Base-by-base conservation (phyloP, 2,329 filamentous ascomycete genomes). In the Aureobasidium subglaciale region DNA sequence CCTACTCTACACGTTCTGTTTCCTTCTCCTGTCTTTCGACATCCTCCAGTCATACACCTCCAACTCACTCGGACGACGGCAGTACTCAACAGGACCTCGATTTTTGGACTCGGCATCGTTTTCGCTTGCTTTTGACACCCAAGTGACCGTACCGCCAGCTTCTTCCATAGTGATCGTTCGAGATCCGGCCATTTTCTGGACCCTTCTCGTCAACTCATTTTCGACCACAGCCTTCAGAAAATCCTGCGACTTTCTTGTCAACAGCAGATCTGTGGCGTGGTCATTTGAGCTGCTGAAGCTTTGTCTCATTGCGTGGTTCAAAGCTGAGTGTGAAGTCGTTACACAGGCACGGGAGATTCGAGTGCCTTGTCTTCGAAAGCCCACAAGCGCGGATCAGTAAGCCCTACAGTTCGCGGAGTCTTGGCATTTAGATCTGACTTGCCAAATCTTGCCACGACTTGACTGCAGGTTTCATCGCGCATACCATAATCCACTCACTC, bases 1-100 rank as follows among this genome's bases (percentile, higher is more conserved):
- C 50, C 50, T 54, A 43, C 30, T 43, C 50, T 54, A 54, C 50
- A 54, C 50, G 50, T 54, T 54, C 50, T 42, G 37, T 54, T 43
- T 54, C 50, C 27, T 43, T 54, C 50, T 54, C 50, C 50, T 54
- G 50, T 54, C 50, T 35, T 43, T 54, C 50, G 20, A 54, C 50
- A 54, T 35, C 50, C 27, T 37, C 35, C 25, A 30, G 30, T 20
- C 48, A 52, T n/a, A 52, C 48, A 52, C 27, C 48, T 41, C 46
- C 34, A 52, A 32, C 34, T 52, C 48, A 1, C 35, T 41, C 48
- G 5, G 35, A 30, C 35, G 24, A 27, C 25, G 13, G 30, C 35
- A 41, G 48, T 24, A 24, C 24, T 24, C 8, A 4, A 11, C 16
- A 35, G 34, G 10, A 40, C 35, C 37, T 41, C 48, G 2, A 52